A percentile compares a stretch with the other conserved stretches of the same genome.
Evolutionary conservation across 352 stramenopile genomes (phyloP).

Genomic region (Pilasporangium apinafurcum): DNA sequence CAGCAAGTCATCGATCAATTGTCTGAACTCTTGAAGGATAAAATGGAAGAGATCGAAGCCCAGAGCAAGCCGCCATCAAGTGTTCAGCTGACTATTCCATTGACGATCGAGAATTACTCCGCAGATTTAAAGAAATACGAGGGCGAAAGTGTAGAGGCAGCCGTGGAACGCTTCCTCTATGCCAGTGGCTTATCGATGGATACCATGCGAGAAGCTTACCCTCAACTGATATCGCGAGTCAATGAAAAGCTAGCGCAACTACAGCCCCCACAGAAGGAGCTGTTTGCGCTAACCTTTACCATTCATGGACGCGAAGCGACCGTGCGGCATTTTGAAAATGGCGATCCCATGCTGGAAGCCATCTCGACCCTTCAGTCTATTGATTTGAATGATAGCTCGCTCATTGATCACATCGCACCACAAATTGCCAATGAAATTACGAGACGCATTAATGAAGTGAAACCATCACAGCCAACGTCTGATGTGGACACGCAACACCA

Average conservation of each 20-base stretch:
- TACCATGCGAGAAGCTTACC: conserved; percentile 56
- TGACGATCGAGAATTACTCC: conserved; percentile 45
- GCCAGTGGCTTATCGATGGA: conserved; percentile 47
- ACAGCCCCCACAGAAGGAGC: conserved; percentile 38
- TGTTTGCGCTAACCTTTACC: conserved; percentile 51
- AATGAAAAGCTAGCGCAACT: conserved; percentile 53
- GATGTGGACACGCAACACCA: conserved; percentile 1
- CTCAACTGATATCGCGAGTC: conserved; percentile 47
- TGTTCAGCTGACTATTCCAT: conserved; percentile 53
- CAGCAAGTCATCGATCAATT: conserved; percentile 59
- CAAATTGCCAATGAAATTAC: conserved; percentile 60
- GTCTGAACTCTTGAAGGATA: conserved; percentile 55
- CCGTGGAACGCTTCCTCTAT: conserved; percentile 67
- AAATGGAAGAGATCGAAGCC: conserved; percentile 46
- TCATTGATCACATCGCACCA: conserved; percentile 43
- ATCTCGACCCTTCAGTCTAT: conserved; percentile 34
- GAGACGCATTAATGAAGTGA: conserved; percentile 21
- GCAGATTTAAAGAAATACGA: conserved; percentile 57
- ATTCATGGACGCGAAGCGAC: conserved; percentile 42
- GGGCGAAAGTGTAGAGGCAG: conserved; percentile 40
- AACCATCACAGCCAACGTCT: background rate
- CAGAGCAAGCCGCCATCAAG: conserved; percentile 6
- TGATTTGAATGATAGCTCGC: conserved; percentile 34
- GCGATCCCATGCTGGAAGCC: conserved; percentile 51
- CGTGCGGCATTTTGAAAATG: conserved; percentile 62